Evolutionary conservation across 306 rosid species (phyloP).

Genomic region (Cicer cuneatum): DNA sequence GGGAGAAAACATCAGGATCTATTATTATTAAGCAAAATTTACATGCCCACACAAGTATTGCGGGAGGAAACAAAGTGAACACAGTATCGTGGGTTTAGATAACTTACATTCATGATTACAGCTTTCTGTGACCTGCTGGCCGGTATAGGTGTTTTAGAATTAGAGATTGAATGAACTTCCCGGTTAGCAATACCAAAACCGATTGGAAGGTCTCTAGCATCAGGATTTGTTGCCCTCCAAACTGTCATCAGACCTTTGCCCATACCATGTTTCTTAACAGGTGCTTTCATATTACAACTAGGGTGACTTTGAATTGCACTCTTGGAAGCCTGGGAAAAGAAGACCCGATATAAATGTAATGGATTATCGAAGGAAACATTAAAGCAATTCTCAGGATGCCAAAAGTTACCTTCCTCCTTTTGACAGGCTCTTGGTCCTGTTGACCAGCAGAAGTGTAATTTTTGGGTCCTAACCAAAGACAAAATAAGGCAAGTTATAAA

Average conservation of each 20-base stretch:
- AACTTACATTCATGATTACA: slow-evolving; percentile 56
- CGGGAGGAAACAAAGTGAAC: slow-evolving; percentile 33
- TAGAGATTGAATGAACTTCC: slow-evolving; percentile 47
- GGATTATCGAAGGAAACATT: slow-evolving; percentile 1
- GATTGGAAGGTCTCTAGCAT: slow-evolving; percentile 62
- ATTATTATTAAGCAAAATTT: slow-evolving; percentile 34
- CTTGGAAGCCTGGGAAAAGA: slow-evolving; percentile 58
- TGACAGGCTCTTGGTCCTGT: slow-evolving; percentile 58
- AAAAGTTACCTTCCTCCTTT: slow-evolving; percentile 69
- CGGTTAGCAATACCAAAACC: slow-evolving; percentile 53
- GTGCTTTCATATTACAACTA: slow-evolving; percentile 42
- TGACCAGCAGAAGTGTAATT: slow-evolving; percentile 48
- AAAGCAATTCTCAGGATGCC: slow-evolving; percentile 10
- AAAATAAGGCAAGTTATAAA: slow-evolving; percentile 31
- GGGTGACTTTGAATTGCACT: slow-evolving; percentile 49
- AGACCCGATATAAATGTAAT: slow-evolving; percentile 20
- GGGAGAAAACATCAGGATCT: slow-evolving; percentile 37
- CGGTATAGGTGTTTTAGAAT: slow-evolving; percentile 45
- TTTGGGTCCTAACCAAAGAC: slow-evolving; percentile 47
- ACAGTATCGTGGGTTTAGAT: slow-evolving; percentile 28
- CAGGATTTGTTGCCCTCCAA: slow-evolving; percentile 88
- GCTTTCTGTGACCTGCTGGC: slow-evolving; percentile 55
- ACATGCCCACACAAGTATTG: slow-evolving; percentile 24
- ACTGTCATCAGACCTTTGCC: slow-evolving; percentile 98
- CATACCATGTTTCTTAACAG: slow-evolving; percentile 71